Evolutionary conservation across 2,329 filamentous ascomycete species (phyloP), one percentile per base, ranked within the genome.

Genomic region (Didymella arachidicola): DNA sequence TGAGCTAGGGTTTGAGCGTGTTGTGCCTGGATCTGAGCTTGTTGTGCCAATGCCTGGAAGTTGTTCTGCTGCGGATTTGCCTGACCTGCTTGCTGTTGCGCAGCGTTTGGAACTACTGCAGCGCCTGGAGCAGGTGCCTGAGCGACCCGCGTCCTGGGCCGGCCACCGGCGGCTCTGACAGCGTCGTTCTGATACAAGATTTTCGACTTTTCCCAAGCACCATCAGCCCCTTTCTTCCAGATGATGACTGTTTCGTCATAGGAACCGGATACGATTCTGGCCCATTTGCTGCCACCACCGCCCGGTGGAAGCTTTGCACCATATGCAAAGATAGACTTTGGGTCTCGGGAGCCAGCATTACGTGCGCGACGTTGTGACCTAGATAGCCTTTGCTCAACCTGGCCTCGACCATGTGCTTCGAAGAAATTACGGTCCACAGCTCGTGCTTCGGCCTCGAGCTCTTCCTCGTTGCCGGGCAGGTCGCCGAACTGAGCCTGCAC

Each of bases 181-280:
- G 87, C 89, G 58, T 91, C 88, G 71, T 91, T 89, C 73, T 96
- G 92, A 38, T 87, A 84, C 10, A 96, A 82, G 43, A 86, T 86
- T 64, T 94, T 91, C 32, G 87, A 87, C 53, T 89, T 87, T 65
- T 88, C 88, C 93, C 95, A 98, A 26, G 90, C 86, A 2, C 93
- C 93, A 65, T 95, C 88, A 2, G 87, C 86, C 64, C 96, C 90
- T 61, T 92, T 89, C 66, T 91, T 89, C 95, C 95, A 99, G 56
- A 99, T 91, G 65, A 97, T 93, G 67, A 99, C 92, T 11, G 88
- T 93, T 79, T 97, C 92, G 67, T 99, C 95, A 68, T 99, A 99
- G 0, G 93, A 97, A 2, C 95, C 95, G 7, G 93, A 97, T 3
- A 99, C 92, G 59, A 99, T 99, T n/a, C 93, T 89, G 10, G 90